phyloP scores from a whole-genome alignment of 2,329 filamentous ascomycete genomes.

The Colletotrichum liaoningense region DNA sequence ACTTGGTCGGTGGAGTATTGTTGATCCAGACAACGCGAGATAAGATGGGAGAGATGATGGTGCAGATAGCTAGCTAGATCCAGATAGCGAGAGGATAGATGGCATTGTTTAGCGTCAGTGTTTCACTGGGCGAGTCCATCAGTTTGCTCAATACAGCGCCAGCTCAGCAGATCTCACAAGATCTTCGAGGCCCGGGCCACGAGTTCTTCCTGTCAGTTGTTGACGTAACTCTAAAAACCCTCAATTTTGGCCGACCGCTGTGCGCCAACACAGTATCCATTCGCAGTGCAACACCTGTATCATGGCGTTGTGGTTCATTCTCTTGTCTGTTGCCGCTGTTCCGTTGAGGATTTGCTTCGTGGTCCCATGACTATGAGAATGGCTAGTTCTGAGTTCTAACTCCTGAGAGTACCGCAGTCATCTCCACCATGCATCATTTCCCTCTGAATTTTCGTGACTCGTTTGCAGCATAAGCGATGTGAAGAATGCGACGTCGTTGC shows the following conservation, averaged over 20 bases:
- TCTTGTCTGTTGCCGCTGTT: neutral
- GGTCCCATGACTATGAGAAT: constrained; percentile 3
- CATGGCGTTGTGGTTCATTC: neutral
- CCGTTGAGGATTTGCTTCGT: neutral
- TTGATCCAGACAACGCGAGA: neutral
- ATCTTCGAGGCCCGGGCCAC: constrained; percentile 14
- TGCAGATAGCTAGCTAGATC: neutral
- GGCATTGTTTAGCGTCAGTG: neutral
- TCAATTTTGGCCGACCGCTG: neutral
- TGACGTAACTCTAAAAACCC: constrained; percentile 17
- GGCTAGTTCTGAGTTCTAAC: neutral
- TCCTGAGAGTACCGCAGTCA: neutral
- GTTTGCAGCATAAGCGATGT: constrained; percentile 29
- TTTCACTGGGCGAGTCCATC: neutral
- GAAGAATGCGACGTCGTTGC: constrained; percentile 32
- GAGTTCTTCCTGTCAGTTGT: constrained; percentile 8
- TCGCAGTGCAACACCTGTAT: neutral
- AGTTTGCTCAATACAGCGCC: neutral
- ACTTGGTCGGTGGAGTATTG: neutral
- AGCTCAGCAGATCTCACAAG: neutral
- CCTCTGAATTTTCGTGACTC: constrained; percentile 12
- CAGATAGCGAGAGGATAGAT: neutral
- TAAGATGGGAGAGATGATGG: neutral
- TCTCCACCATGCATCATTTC: constrained; percentile 5
- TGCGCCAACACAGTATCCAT: neutral